Conservation (phyloP, 2,329 filamentous ascomycete genomes). For the Ampelomyces quisqualis region DNA sequence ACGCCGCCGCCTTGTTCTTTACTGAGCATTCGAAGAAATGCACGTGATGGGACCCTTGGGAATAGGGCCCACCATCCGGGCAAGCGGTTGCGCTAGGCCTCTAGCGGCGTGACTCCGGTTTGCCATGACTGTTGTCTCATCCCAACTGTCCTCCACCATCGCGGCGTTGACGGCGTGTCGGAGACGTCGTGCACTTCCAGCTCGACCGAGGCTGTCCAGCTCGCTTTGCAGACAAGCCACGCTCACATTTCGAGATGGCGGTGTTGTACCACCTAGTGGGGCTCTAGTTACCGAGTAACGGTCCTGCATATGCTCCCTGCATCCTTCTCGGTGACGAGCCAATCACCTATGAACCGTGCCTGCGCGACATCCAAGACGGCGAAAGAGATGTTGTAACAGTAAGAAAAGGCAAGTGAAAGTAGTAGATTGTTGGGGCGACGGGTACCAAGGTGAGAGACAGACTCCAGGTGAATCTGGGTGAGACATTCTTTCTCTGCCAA, state of each 20-base stretch:
- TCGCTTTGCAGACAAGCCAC: no score
- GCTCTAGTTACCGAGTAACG: neutral
- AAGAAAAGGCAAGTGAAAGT: no score
- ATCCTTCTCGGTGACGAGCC: neutral
- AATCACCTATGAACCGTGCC: neutral
- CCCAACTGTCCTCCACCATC: neutral
- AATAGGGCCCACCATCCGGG: constrained; percentile 6
- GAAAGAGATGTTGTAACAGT: no score
- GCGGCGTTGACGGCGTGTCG: no score
- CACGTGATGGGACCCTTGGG: constrained; percentile 3
- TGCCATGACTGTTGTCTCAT: no score
- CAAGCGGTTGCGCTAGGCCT: constrained; percentile 4
- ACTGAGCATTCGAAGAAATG: neutral
- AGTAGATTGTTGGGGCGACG: no score
- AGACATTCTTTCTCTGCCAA: no score
- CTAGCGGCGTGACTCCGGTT: constrained; percentile 1
- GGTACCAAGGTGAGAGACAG: no score
- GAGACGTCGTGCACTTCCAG: no score
- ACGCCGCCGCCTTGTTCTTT: neutral
- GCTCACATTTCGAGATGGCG: neutral
- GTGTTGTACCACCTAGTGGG: no score
- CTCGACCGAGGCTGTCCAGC: no score
- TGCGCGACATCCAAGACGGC: neutral
- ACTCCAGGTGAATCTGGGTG: no score
- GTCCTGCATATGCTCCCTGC: constrained; percentile 1